Percentiles rank a stretch among this genome's conserved stretches.
Conservation (phyloP, 257 asterid species). For the Penstemon eatonii region DNA sequence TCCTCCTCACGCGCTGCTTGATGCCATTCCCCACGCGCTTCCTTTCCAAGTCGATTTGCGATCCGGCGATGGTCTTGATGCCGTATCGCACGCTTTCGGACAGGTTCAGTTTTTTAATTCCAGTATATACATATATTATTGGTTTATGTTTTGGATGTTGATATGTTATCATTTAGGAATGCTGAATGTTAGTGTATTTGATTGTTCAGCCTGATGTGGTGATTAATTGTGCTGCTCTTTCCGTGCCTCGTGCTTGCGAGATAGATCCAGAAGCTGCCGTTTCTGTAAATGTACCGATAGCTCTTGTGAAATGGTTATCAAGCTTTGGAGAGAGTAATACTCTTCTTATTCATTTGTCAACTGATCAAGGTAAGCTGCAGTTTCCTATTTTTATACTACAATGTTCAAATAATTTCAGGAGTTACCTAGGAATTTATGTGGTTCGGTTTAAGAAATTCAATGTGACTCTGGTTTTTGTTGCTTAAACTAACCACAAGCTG, state of each 20-base stretch:
- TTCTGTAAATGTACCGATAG: constrained; percentile 79
- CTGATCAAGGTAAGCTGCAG: constrained; percentile 76
- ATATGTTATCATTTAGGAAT: neutral
- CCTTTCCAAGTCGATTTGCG: constrained; percentile 69
- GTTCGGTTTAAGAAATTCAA: too few species aligned
- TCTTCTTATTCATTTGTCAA: constrained; percentile 83
- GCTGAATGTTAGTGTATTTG: neutral
- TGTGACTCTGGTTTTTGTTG: too few species aligned
- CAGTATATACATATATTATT: neutral
- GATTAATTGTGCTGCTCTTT: constrained; percentile 91
- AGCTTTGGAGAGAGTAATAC: constrained; percentile 43
- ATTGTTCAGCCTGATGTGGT: constrained; percentile 84
- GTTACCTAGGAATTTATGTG: neutral
- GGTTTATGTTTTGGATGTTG: neutral
- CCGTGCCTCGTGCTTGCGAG: constrained; percentile 89
- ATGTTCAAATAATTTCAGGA: neutral
- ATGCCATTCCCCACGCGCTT: constrained; percentile 59
- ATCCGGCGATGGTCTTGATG: constrained; percentile 56
- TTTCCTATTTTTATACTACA: constrained; percentile 3
- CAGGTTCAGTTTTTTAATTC: constrained; percentile 46
- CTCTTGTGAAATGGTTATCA: constrained; percentile 80
- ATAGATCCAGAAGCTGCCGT: constrained; percentile 77
- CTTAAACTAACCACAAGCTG: too few species aligned
- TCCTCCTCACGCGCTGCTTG: constrained; percentile 62
- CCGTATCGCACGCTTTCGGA: constrained; percentile 59